Conservation (phyloP, 495 filamentous ascomycete genomes). For the Penicillium odoratum region DNA sequence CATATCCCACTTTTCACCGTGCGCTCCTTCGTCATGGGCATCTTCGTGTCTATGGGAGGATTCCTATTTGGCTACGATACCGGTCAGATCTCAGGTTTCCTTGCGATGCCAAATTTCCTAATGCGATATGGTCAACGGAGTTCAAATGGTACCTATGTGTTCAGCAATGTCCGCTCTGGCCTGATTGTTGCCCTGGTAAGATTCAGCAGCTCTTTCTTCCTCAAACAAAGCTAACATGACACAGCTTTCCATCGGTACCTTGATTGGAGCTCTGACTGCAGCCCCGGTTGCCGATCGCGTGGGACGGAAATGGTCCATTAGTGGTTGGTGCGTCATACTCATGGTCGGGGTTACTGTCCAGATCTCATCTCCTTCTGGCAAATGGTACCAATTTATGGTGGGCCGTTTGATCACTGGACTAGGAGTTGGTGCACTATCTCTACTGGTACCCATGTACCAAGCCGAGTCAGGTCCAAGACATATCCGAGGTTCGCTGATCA, state of each 20-base stretch:
- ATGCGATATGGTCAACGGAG: conserved; percentile 35
- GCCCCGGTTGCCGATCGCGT: conserved; percentile 53
- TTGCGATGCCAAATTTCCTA: conserved; percentile 55
- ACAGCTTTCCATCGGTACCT: conserved; percentile 60
- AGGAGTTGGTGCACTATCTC: conserved; percentile 66
- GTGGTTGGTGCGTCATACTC: conserved; percentile 55
- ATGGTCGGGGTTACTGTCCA: conserved; percentile 66
- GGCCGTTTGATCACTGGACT: conserved; percentile 60
- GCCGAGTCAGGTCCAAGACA: conserved; percentile 63
- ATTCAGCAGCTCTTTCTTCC: neutral
- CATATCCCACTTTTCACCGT: conserved; percentile 39
- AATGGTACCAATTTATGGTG: conserved; percentile 54
- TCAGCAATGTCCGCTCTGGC: conserved; percentile 48
- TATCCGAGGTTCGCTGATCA: conserved; percentile 63
- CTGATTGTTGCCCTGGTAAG: conserved; percentile 48
- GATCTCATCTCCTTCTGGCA: conserved; percentile 51
- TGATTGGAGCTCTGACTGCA: conserved; percentile 63
- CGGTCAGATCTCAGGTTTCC: conserved; percentile 53
- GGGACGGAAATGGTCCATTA: conserved; percentile 54
- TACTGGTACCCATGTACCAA: conserved; percentile 72
- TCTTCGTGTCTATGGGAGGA: conserved; percentile 63
- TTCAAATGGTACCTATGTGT: conserved; percentile 28
- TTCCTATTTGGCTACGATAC: conserved; percentile 53
- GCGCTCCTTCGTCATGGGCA: conserved; percentile 45
- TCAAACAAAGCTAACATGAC: neutral